phyloP scores from a whole-genome alignment of 2,329 filamentous ascomycete species.

The Hirsutella rhossiliensis region DNA sequence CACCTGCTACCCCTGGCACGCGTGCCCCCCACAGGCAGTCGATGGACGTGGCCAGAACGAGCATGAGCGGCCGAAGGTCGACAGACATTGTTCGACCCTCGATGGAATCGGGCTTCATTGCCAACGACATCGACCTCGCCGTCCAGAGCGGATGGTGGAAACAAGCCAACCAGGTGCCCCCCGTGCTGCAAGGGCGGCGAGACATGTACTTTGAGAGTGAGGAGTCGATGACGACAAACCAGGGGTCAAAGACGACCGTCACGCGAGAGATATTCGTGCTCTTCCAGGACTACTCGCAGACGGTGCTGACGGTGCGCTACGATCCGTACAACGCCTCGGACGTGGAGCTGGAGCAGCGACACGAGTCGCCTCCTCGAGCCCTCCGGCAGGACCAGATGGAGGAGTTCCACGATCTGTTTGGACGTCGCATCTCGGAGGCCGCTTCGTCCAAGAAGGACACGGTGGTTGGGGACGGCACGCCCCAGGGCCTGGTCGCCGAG shows the following conservation, averaged over 20 bases:
- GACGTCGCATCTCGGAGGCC: slow-evolving; percentile 61
- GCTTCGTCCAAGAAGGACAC: slow-evolving; percentile 63
- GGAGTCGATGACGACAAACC: slow-evolving; percentile 57
- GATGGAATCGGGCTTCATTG: slow-evolving; percentile 72
- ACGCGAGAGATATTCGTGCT: slow-evolving; percentile 79
- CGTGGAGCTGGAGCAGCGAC: slow-evolving; percentile 69
- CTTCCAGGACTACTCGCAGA: slow-evolving; percentile 94
- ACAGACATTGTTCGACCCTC: slow-evolving; percentile 66
- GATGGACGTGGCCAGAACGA: slow-evolving; percentile 24
- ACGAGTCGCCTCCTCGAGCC: slow-evolving; percentile 69
- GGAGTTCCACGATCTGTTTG: slow-evolving; percentile 69
- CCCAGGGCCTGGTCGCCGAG: slow-evolving; percentile 65
- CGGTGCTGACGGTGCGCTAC: slow-evolving; percentile 69
- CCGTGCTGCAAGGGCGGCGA: slow-evolving; percentile 66
- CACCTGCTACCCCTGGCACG: slow-evolving; percentile 22
- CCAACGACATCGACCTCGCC: slow-evolving; percentile 73
- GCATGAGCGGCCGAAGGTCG: slow-evolving; percentile 42
- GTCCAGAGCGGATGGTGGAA: slow-evolving; percentile 76
- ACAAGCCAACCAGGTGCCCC: slow-evolving; percentile 66
- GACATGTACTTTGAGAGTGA: slow-evolving; percentile 78
- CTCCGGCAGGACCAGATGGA: slow-evolving; percentile 92
- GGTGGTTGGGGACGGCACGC: slow-evolving; percentile 73
- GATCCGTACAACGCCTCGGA: slow-evolving; percentile 63
- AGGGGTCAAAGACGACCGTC: slow-evolving; percentile 57
- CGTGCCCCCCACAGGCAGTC: slow-evolving; percentile 18